These are phyloP conservation scores for Rosa persica DNA, from an alignment of 306 rosid species.

Conservation along the genomic window DNA sequence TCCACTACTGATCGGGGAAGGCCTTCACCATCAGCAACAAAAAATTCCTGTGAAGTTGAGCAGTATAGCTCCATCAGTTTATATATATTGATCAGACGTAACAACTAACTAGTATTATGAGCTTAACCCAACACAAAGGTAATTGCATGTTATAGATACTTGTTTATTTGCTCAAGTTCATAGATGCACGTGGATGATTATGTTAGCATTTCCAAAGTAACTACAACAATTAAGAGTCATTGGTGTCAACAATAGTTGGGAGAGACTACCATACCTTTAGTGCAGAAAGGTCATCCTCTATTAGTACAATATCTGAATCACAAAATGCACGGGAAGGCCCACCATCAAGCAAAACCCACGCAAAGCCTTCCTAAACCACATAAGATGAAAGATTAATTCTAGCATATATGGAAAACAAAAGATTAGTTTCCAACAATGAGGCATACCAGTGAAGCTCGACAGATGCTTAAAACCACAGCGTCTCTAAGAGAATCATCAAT, in stretches of 20 bases:
- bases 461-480: conserved; percentile 46
- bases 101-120: background rate
- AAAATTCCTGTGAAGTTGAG: conserved; percentile 44
- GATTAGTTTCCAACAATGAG: conserved; percentile 13
- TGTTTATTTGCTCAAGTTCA: background rate
- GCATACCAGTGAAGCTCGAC: conserved; percentile 52
- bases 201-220: background rate
- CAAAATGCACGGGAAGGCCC: conserved; percentile 62
- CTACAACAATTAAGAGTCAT: conserved; percentile 1
- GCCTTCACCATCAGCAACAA: conserved; percentile 56
- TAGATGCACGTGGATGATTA: background rate
- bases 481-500: conserved; percentile 52
- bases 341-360: conserved; percentile 57
- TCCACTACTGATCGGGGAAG: conserved; percentile 47
- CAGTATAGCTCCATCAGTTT: conserved; percentile 8
- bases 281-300: conserved; percentile 44
- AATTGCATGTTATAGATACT: background rate
- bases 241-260: background rate
- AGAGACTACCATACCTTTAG: conserved; percentile 42
- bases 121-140: background rate
- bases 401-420: background rate
- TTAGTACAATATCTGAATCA: conserved; percentile 38
- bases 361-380: conserved; percentile 50
- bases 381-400: conserved; percentile 11
- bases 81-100: conserved; percentile 1